Evolutionary conservation across 768 basidiomycete genomes (phyloP).

Genomic region (Mycena rebaudengoi): DNA sequence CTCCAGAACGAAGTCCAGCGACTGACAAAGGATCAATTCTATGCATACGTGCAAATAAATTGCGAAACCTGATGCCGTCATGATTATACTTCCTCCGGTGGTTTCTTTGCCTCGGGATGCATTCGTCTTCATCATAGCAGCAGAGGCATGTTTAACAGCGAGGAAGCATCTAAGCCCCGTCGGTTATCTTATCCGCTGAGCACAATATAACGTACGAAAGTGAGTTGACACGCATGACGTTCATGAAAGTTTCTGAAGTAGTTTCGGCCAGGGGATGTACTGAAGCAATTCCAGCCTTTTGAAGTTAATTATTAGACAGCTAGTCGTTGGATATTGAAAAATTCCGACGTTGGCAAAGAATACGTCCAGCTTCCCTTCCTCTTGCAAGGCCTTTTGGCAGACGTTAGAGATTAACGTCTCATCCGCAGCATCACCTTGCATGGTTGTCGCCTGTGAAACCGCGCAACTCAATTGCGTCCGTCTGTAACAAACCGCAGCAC

Average conservation of each 20-base stretch:
- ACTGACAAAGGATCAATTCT: slow-evolving; percentile 50
- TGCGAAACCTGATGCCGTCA: slow-evolving; percentile 83
- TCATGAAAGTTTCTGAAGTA: slow-evolving; percentile 73
- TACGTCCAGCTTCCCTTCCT: slow-evolving; percentile 89
- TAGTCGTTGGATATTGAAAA: not conserved
- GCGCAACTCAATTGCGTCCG: not conserved
- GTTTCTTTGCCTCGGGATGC: slow-evolving; percentile 71
- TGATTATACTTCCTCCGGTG: slow-evolving; percentile 83
- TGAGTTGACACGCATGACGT: slow-evolving; percentile 79
- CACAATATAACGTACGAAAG: slow-evolving; percentile 51
- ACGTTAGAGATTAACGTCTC: slow-evolving; percentile 71
- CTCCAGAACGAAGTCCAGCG: slow-evolving; percentile 85
- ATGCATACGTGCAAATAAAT: not conserved
- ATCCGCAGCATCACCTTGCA: slow-evolving; percentile 87
- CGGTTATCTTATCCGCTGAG: not conserved
- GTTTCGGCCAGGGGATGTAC: slow-evolving; percentile 56
- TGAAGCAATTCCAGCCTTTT: slow-evolving; percentile 74
- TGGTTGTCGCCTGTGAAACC: slow-evolving; percentile 71
- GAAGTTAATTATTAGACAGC: slow-evolving; percentile 1
- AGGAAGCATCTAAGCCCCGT: slow-evolving; percentile 76
- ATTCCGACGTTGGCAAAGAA: slow-evolving; percentile 91
- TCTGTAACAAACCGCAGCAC: slow-evolving; percentile 7
- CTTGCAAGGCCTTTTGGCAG: slow-evolving; percentile 76
- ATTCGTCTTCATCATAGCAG: slow-evolving; percentile 79
- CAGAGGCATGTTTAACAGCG: slow-evolving; percentile 86